phyloP scores from a whole-genome alignment of 2,329 filamentous ascomycete genomes.

The Trichophyton equinum region DNA sequence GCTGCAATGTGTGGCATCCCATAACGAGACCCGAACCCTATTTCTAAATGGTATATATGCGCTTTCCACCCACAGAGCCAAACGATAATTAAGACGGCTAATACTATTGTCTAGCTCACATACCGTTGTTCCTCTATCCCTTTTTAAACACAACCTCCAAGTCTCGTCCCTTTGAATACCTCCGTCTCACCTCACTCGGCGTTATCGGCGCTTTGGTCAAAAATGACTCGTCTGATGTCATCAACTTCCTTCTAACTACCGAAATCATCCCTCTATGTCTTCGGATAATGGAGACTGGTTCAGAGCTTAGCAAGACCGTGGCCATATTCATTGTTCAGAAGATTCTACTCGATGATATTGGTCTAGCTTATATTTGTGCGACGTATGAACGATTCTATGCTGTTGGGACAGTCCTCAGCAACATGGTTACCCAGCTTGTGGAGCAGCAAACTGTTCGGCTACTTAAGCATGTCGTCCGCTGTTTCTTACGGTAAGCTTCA shows the following conservation, averaged over 20 bases:
- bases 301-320: slow-evolving; percentile 95
- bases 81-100: not conserved
- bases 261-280: slow-evolving; percentile 97
- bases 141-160: slow-evolving; percentile 99
- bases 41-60: slow-evolving; percentile 66
- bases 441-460: slow-evolving; percentile 94
- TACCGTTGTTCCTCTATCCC: slow-evolving; percentile 92
- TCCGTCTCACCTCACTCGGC: slow-evolving; percentile 86
- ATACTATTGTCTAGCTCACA: slow-evolving; percentile 55
- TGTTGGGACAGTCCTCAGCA: slow-evolving; percentile 91
- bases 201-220: slow-evolving; percentile 96
- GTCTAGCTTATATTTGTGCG: slow-evolving; percentile 94
- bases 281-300: slow-evolving; percentile 98
- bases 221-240: slow-evolving; percentile 96
- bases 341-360: slow-evolving; percentile 91
- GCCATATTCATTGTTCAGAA: slow-evolving; percentile 99
- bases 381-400: slow-evolving; percentile 98
- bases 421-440: slow-evolving; percentile 96
- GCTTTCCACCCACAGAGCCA: not conserved
- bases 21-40: slow-evolving; percentile 87
- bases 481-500: slow-evolving; percentile 69
- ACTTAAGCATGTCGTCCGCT: slow-evolving; percentile 93
- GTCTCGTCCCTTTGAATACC: slow-evolving; percentile 91
- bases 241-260: slow-evolving; percentile 95
- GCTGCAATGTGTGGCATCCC: slow-evolving; percentile 90